Evolutionary conservation across 805 yeast genomes (phyloP).

Genomic region (Candida peoriensis): DNA sequence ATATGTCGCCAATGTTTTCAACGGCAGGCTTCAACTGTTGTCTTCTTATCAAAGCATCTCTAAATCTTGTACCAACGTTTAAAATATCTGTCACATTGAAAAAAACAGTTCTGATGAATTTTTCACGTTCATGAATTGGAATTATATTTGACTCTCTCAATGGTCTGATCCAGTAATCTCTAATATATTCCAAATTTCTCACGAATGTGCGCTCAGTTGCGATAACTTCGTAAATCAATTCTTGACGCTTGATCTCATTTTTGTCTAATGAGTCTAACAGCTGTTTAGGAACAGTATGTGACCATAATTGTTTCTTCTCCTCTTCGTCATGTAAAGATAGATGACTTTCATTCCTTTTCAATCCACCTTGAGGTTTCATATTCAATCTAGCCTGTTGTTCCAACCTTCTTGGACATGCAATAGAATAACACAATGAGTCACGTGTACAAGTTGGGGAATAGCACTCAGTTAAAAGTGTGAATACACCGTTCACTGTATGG

Average conservation of each 20-base stretch:
- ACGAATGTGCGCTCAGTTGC: constrained; percentile 94
- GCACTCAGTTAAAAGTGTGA: constrained; percentile 88
- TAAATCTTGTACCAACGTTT: constrained; percentile 74
- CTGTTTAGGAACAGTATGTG: constrained; percentile 80
- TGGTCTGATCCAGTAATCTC: constrained; percentile 93
- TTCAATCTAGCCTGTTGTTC: constrained; percentile 94
- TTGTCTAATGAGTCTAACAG: constrained; percentile 76
- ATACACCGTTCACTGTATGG: constrained; percentile 75
- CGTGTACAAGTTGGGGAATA: constrained; percentile 96
- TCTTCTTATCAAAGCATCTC: constrained; percentile 84
- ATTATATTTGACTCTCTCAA: constrained; percentile 81
- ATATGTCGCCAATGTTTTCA: constrained; percentile 79
- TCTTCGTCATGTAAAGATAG: constrained; percentile 69
- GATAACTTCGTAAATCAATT: constrained; percentile 87
- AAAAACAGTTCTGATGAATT: constrained; percentile 87
- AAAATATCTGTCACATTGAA: constrained; percentile 85
- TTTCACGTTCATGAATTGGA: constrained; percentile 83
- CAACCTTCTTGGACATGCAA: constrained; percentile 91
- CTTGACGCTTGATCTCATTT: constrained; percentile 87
- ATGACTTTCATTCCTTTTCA: constrained; percentile 68
- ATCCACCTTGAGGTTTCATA: constrained; percentile 81
- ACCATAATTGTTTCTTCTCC: constrained; percentile 86
- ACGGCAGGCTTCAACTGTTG: constrained; percentile 85
- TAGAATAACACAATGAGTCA: constrained; percentile 83
- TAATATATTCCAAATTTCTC: constrained; percentile 85